Evolutionary conservation across 176 grass and related monocot genomes (phyloP).

Genomic region (Oryza officinalis): DNA sequence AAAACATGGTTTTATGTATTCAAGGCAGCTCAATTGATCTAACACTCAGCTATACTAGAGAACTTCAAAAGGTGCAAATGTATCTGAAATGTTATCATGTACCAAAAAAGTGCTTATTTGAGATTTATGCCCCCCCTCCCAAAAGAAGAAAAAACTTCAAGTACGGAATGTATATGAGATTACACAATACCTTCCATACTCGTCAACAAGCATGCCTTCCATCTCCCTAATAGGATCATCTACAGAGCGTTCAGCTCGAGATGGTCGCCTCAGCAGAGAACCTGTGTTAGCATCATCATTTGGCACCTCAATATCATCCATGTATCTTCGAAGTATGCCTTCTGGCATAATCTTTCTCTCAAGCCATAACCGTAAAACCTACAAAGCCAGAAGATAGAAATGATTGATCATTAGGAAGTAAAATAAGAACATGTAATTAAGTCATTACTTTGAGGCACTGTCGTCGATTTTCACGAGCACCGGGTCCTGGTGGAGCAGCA

Average conservation of each 20-base stretch:
- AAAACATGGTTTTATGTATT: background rate
- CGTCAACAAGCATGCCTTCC: conserved; percentile 96
- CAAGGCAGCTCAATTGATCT: background rate
- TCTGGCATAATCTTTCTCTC: conserved; percentile 98
- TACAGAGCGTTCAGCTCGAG: conserved; percentile 87
- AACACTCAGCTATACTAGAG: background rate
- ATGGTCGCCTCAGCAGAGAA: conserved; percentile 56
- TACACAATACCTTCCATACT: conserved; percentile 90
- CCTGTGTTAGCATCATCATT: conserved; percentile 60
- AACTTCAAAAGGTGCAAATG: background rate
- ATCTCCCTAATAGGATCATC: conserved; percentile 99
- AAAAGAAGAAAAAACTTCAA: conserved; percentile 16
- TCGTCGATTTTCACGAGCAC: conserved; percentile 92
- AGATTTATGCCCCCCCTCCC: conserved; percentile 15
- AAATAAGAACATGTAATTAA: conserved; percentile 14
- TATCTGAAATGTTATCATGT: background rate
- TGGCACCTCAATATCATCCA: conserved; percentile 81
- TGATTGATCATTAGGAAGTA: conserved; percentile 9
- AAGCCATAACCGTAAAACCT: conserved; percentile 97
- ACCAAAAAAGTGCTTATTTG: background rate
- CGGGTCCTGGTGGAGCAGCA: conserved; percentile 79
- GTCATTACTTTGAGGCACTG: conserved; percentile 88
- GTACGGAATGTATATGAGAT: conserved; percentile 29
- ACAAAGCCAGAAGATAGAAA: conserved; percentile 30
- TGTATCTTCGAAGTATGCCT: conserved; percentile 59